Conservation (phyloP, 2,329 filamentous ascomycete genomes). For the Pseudofabraea citricarpa region DNA sequence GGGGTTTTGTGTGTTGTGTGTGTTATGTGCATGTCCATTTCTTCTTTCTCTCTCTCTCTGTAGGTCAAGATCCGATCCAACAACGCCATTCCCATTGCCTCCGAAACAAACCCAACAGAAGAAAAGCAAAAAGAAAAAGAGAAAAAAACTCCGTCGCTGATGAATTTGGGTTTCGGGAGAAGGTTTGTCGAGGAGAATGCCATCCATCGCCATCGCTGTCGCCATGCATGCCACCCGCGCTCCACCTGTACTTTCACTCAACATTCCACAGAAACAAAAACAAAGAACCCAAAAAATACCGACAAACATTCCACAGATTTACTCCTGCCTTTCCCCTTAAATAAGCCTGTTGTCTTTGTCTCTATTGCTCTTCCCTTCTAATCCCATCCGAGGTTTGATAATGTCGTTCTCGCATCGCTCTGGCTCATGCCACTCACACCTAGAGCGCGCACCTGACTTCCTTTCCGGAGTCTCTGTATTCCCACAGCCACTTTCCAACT, state of each 20-base stretch:
- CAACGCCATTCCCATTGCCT: too few relatives aligned
- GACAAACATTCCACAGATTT: constrained; percentile 4
- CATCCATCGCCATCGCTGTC: background rate
- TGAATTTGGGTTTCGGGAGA: constrained; percentile 12
- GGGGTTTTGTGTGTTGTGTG: too few relatives aligned
- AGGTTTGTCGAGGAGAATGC: background rate
- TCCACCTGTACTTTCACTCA: constrained; percentile 5
- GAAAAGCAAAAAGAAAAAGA: background rate
- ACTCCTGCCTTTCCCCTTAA: background rate
- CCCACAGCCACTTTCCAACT: constrained; percentile 63
- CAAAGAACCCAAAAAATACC: constrained; percentile 2
- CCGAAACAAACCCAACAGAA: too few relatives aligned
- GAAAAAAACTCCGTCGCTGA: constrained; percentile 20
- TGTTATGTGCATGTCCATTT: too few relatives aligned
- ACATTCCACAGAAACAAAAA: constrained; percentile 15
- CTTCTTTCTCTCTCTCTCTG: too few relatives aligned
- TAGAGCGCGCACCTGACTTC: constrained; percentile 54
- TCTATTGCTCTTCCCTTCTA: too few relatives aligned
- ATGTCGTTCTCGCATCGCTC: constrained; percentile 46
- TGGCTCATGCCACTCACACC: constrained; percentile 52
- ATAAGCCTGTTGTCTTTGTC: constrained; percentile 6
- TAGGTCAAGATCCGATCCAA: too few relatives aligned
- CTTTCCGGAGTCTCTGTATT: constrained; percentile 54
- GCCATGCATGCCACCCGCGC: constrained; percentile 7
- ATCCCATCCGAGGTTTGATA: constrained; percentile 56